A percentile compares a stretch with the other conserved stretches of the same genome.
phyloP scores from a whole-genome alignment of 2,329 filamentous ascomycete species.

The Aspergillus sp. region DNA sequence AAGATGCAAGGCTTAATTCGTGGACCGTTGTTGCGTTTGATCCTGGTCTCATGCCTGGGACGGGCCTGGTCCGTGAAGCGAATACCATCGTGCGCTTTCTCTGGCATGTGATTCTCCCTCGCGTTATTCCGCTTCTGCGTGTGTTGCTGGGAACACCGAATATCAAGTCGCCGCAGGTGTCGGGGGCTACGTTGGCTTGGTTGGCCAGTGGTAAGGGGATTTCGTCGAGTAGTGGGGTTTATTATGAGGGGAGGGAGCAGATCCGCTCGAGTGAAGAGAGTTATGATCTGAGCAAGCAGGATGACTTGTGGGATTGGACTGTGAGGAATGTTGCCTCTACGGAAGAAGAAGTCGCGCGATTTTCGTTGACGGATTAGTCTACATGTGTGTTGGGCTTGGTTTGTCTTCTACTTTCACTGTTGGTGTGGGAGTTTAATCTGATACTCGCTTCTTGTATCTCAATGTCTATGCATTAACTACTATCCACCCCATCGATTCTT shows the following conservation, averaged over 20 bases:
- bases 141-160: conserved; percentile 1
- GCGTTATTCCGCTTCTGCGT: neutral
- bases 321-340: conserved; percentile 22
- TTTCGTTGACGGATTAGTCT: neutral
- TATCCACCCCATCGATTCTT: too few relatives aligned
- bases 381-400: neutral
- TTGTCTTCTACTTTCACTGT: too few relatives aligned
- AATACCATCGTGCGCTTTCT: neutral
- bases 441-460: too few relatives aligned
- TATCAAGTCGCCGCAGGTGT: conserved; percentile 2
- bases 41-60: conserved; percentile 9
- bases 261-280: conserved; percentile 49
- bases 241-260: conserved; percentile 48
- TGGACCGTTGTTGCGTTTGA: conserved; percentile 9
- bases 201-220: conserved; percentile 39
- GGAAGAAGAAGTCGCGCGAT: neutral
- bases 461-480: too few relatives aligned
- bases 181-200: conserved; percentile 17
- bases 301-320: conserved; percentile 56
- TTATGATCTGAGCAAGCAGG: conserved; percentile 49
- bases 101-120: conserved; percentile 1
- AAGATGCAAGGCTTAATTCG: conserved; percentile 27
- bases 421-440: too few relatives aligned
- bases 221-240: conserved; percentile 38
- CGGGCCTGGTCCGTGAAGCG: neutral